Evolutionary conservation across 345 rosid species (phyloP).

Genomic region (Populus simonii): DNA sequence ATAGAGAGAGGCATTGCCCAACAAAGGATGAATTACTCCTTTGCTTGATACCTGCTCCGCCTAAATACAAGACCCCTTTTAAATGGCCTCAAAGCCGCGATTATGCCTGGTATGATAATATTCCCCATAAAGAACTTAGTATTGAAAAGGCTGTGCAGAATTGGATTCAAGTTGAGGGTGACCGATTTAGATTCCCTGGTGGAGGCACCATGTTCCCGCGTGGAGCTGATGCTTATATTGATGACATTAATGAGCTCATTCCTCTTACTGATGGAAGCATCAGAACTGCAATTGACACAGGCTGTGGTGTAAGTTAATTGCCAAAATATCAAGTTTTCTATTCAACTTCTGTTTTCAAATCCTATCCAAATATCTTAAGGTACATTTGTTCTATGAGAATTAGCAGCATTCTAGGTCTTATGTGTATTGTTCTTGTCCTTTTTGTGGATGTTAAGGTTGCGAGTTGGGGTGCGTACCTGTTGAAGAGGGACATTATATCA

Average conservation of each 20-base stretch:
- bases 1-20: slow-evolving; percentile 93
- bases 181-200: slow-evolving; percentile 90
- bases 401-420: background rate
- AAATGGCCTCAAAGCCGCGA: slow-evolving; percentile 98
- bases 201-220: slow-evolving; percentile 96
- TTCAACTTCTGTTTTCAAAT: background rate
- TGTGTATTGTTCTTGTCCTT: background rate
- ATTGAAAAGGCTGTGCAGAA: slow-evolving; percentile 96
- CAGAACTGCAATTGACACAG: slow-evolving; percentile 92
- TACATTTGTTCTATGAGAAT: background rate
- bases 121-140: slow-evolving; percentile 91
- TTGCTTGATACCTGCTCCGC: slow-evolving; percentile 91
- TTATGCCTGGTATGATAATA: slow-evolving; percentile 92
- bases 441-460: slow-evolving; percentile 58
- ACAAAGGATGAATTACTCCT: slow-evolving; percentile 56
- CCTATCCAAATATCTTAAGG: background rate
- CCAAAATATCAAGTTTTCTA: background rate
- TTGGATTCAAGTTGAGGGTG: slow-evolving; percentile 93
- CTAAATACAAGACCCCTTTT: slow-evolving; percentile 88
- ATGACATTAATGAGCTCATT: slow-evolving; percentile 68
- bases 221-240: slow-evolving; percentile 94
- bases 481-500: slow-evolving; percentile 70
- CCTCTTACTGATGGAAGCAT: slow-evolving; percentile 71
- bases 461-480: slow-evolving; percentile 90
- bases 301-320: slow-evolving; percentile 81